phyloP scores from a whole-genome alignment of 495 filamentous ascomycete genomes.

The Parmelia sp. region DNA sequence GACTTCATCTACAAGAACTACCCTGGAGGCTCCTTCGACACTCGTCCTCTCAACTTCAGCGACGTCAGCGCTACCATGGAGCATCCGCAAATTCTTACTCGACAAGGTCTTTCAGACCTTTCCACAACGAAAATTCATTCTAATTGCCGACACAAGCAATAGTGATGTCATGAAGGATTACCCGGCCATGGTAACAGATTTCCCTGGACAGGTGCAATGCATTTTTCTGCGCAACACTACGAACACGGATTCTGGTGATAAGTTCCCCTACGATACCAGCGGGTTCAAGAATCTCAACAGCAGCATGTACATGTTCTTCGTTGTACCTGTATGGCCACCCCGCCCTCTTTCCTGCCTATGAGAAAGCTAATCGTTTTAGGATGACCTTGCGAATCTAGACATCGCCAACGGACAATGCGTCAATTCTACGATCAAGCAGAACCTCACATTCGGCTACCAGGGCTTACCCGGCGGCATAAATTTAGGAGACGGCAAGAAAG shows the following conservation, averaged over 20 bases:
- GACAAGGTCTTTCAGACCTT: slow-evolving; percentile 67
- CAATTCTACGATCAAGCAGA: slow-evolving; percentile 56
- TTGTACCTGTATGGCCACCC: slow-evolving; percentile 37
- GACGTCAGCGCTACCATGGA: slow-evolving; percentile 63
- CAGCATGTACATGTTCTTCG: slow-evolving; percentile 72
- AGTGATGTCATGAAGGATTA: slow-evolving; percentile 71
- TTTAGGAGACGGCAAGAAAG: slow-evolving; percentile 15
- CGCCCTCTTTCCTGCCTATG: background rate
- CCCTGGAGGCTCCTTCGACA: slow-evolving; percentile 67
- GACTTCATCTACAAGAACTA: slow-evolving; percentile 70
- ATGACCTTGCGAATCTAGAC: slow-evolving; percentile 62
- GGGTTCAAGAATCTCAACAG: slow-evolving; percentile 60
- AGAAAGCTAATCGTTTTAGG: slow-evolving; percentile 26
- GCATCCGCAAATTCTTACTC: slow-evolving; percentile 61
- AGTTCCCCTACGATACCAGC: slow-evolving; percentile 68
- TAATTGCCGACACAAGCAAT: slow-evolving; percentile 73
- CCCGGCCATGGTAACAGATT: slow-evolving; percentile 54
- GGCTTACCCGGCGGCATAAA: slow-evolving; percentile 44
- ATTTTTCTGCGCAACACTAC: slow-evolving; percentile 71
- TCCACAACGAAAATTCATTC: slow-evolving; percentile 65
- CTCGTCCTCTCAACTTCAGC: slow-evolving; percentile 71
- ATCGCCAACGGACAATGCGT: slow-evolving; percentile 63
- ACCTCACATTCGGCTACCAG: slow-evolving; percentile 63
- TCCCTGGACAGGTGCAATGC: slow-evolving; percentile 67
- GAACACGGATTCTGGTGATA: slow-evolving; percentile 53